Evolutionary conservation across 345 rosid species (phyloP).

Genomic region (Punica granatum): DNA sequence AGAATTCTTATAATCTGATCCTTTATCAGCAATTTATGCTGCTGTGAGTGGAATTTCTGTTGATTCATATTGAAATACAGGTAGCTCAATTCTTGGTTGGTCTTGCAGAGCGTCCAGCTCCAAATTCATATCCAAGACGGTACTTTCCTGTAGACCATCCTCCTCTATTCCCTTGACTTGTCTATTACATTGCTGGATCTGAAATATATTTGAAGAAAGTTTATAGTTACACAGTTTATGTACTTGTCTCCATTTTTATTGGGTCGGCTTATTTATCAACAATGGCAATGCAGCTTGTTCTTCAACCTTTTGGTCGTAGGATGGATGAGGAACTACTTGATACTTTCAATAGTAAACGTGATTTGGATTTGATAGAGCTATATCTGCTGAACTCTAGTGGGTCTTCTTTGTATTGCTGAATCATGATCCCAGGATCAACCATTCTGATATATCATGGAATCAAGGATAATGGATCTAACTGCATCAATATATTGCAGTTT

Average conservation of each 20-base stretch:
- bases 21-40: neutral
- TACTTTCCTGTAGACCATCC: conserved; percentile 12
- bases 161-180: neutral
- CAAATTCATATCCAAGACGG: conserved; percentile 71
- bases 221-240: neutral
- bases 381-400: neutral
- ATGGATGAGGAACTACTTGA: neutral
- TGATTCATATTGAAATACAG: conserved; percentile 21
- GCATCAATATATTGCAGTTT: conserved; percentile 48
- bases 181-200: neutral
- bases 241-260: no score
- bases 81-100: conserved; percentile 93
- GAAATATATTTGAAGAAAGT: neutral
- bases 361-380: neutral
- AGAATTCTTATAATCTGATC: neutral
- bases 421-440: neutral
- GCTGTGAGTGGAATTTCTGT: neutral
- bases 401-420: neutral
- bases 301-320: neutral
- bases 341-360: neutral
- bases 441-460: neutral
- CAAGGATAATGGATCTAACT: neutral
- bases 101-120: conserved; percentile 66
- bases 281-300: neutral
- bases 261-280: neutral